Evolutionary conservation across 2,329 filamentous ascomycete species (phyloP).

Genomic region (Torrubiellomyces zombiae): DNA sequence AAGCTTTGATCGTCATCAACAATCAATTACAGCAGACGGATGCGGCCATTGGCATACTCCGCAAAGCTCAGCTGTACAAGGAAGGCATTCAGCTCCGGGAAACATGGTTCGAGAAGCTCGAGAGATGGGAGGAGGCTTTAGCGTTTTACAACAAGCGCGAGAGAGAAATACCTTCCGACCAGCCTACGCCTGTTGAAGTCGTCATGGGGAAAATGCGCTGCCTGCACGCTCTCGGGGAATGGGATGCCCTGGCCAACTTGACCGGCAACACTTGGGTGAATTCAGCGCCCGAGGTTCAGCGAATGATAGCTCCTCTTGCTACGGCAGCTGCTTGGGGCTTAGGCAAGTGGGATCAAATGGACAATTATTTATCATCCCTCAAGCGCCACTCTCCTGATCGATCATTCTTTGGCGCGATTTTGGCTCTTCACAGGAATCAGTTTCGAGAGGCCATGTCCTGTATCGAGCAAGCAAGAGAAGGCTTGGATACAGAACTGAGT

Average conservation of each 20-base stretch:
- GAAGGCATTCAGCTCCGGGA: constrained; percentile 89
- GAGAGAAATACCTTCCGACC: constrained; percentile 41
- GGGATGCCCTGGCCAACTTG: constrained; percentile 79
- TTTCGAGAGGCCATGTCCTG: constrained; percentile 81
- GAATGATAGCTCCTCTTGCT: constrained; percentile 80
- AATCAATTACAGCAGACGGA: constrained; percentile 98
- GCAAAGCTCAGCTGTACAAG: constrained; percentile 88
- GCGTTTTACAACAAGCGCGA: constrained; percentile 84
- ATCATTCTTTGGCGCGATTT: constrained; percentile 93
- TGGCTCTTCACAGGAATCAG: constrained; percentile 87
- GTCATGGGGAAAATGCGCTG: constrained; percentile 99
- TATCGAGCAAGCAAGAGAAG: constrained; percentile 83
- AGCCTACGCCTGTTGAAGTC: constrained; percentile 63
- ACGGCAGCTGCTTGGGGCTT: constrained; percentile 94
- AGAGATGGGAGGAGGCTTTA: constrained; percentile 94
- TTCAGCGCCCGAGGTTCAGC: constrained; percentile 71
- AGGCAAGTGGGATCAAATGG: constrained; percentile 96
- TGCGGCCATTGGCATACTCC: constrained; percentile 90
- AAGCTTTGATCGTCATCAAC: constrained; percentile 97
- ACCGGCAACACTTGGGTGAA: constrained; percentile 90
- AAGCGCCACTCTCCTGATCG: constrained; percentile 85
- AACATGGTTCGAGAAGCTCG: constrained; percentile 97
- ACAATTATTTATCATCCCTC: constrained; percentile 89
- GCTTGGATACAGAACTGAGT: constrained; percentile 86
- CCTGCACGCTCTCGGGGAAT: constrained; percentile 89